phyloP scores from a whole-genome alignment of 176 grass and related monocot species.

The Oryza meridionalis region DNA sequence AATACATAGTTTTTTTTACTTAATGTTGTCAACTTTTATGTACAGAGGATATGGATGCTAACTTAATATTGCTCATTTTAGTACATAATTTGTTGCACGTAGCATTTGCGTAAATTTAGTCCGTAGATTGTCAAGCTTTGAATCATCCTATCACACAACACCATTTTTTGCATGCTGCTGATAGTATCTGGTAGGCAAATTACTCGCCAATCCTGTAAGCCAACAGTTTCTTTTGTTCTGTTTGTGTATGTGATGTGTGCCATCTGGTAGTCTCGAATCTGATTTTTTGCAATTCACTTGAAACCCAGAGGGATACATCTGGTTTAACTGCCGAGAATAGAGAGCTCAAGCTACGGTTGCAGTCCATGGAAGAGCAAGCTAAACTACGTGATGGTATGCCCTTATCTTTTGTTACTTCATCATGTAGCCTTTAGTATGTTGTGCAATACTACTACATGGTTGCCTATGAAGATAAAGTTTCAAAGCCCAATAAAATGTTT shows the following conservation, averaged over 20 bases:
- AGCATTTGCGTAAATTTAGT: background rate
- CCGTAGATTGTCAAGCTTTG: constrained; percentile 9
- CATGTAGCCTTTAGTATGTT: background rate
- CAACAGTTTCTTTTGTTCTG: background rate
- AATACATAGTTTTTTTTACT: background rate
- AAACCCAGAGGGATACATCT: constrained; percentile 85
- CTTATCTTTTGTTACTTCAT: constrained; percentile 19
- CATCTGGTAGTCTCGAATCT: constrained; percentile 19
- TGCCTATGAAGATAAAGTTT: background rate
- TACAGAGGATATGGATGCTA: background rate
- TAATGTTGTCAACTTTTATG: background rate
- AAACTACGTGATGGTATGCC: constrained; percentile 88
- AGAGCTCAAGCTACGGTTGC: constrained; percentile 90
- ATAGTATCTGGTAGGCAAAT: constrained; percentile 28
- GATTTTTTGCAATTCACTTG: constrained; percentile 37
- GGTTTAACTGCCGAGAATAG: constrained; percentile 91
- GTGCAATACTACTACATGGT: background rate
- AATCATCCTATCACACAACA: background rate
- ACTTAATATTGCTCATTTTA: background rate
- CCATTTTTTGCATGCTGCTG: constrained; percentile 12
- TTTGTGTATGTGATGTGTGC: constrained; percentile 9
- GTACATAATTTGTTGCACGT: background rate
- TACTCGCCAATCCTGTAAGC: background rate
- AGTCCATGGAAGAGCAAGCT: constrained; percentile 97
- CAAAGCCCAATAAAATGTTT: background rate